Evolutionary conservation across 441 rosid genomes (phyloP).

Genomic region (Syzygium malaccense): DNA sequence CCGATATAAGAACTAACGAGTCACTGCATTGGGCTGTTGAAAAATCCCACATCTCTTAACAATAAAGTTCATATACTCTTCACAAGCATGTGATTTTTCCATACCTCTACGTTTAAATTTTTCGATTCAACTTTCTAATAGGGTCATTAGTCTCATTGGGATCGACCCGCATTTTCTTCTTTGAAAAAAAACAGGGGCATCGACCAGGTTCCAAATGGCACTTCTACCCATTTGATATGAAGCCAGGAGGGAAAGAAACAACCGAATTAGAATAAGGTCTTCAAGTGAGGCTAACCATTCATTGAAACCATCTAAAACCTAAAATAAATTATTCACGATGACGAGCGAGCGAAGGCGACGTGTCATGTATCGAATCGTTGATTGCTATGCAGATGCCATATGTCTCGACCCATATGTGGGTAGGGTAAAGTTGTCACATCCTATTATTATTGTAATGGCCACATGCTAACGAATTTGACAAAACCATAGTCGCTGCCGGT

Average conservation of each 20-base stretch:
- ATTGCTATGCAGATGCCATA: neutral
- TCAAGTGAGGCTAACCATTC: neutral
- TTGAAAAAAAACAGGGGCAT: neutral
- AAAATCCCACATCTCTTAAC: neutral
- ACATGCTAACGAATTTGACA: neutral
- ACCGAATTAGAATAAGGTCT: neutral
- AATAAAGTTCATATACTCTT: fast-evolving
- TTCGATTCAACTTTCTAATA: fast-evolving
- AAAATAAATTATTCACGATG: neutral
- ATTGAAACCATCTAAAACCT: neutral
- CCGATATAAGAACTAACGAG: neutral
- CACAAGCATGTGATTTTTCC: neutral
- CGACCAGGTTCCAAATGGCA: neutral
- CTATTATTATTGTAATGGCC: neutral
- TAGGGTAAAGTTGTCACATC: neutral
- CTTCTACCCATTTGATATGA: neutral
- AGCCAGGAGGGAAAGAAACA: fast-evolving
- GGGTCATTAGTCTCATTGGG: neutral
- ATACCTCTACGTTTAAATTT: fast-evolving
- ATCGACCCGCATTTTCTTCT: neutral
- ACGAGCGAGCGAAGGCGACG: neutral
- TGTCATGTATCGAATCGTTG: neutral
- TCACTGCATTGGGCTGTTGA: too few species aligned
- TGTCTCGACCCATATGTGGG: neutral
- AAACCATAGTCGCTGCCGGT: neutral